phyloP scores from a whole-genome alignment of 768 basidiomycete species.

The Obba rivulosa region DNA sequence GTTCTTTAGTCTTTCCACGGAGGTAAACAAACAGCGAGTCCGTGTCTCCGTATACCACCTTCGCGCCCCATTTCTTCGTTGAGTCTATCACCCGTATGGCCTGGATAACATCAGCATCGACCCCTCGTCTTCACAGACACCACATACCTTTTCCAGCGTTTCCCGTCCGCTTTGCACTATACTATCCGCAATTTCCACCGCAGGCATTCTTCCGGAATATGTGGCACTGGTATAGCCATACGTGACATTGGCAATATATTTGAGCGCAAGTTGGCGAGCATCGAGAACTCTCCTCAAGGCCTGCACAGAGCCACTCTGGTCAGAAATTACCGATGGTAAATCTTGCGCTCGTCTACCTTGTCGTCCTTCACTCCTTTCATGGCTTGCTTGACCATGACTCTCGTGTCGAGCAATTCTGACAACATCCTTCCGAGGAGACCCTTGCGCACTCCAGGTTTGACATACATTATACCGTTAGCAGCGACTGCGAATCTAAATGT shows the following conservation, averaged over 20 bases:
- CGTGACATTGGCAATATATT: slow-evolving; percentile 91
- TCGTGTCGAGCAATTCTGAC: slow-evolving; percentile 84
- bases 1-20: slow-evolving; percentile 86
- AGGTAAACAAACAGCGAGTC: slow-evolving; percentile 93
- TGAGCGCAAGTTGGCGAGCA: slow-evolving; percentile 88
- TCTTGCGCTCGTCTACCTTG: slow-evolving; percentile 48
- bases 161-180: slow-evolving; percentile 97
- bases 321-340: neutral
- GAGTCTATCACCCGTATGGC: slow-evolving; percentile 77
- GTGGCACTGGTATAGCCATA: slow-evolving; percentile 96
- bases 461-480: slow-evolving; percentile 93
- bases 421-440: slow-evolving; percentile 91
- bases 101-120: slow-evolving; percentile 33
- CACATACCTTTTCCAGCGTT: slow-evolving; percentile 81
- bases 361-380: slow-evolving; percentile 80
- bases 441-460: slow-evolving; percentile 77
- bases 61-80: slow-evolving; percentile 81
- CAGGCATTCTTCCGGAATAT: slow-evolving; percentile 96
- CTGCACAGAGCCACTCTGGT: slow-evolving; percentile 34
- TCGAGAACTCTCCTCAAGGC: slow-evolving; percentile 72
- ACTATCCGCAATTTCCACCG: slow-evolving; percentile 95
- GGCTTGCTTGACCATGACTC: slow-evolving; percentile 97
- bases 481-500: slow-evolving; percentile 52
- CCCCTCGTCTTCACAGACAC: neutral
- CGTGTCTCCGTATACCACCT: slow-evolving; percentile 94